Percentiles rank a stretch among this genome's conserved stretches.
Conservation (phyloP, 805 yeast genomes). For the Millerozyma acaciae region DNA sequence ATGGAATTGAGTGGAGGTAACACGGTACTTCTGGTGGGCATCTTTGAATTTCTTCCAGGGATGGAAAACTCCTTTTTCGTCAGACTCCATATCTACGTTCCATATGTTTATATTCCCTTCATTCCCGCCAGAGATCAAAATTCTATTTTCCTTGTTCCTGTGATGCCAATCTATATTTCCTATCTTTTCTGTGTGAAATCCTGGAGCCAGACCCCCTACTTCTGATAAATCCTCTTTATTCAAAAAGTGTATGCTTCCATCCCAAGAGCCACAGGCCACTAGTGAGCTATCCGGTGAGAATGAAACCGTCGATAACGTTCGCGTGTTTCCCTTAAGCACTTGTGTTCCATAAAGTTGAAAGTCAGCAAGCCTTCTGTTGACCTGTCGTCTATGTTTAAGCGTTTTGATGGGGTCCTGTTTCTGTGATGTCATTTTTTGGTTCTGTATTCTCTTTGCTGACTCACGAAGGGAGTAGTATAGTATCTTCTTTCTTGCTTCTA, state of each 20-base stretch:
- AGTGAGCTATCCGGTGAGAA: conserved; percentile 34
- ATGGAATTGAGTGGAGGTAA: conserved; percentile 60
- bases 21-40: conserved; percentile 46
- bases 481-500: conserved; percentile 48
- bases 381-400: conserved; percentile 44
- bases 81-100: conserved; percentile 11
- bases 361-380: conserved; percentile 28
- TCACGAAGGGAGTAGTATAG: conserved; percentile 47
- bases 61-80: conserved; percentile 5
- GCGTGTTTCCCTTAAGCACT: conserved; percentile 48
- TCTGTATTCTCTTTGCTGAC: conserved; percentile 40
- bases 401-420: conserved; percentile 36
- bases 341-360: conserved; percentile 63
- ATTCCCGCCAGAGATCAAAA: conserved; percentile 33
- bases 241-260: conserved; percentile 61
- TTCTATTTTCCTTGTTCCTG: conserved; percentile 4
- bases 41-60: conserved; percentile 6
- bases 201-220: conserved; percentile 23
- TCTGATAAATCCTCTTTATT: conserved; percentile 34
- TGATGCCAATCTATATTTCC: conserved; percentile 69
- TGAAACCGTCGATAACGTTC: conserved; percentile 64
- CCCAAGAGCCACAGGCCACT: conserved; percentile 79
- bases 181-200: conserved; percentile 59
- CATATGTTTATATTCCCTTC: conserved; percentile 36
- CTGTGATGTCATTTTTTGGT: conserved; percentile 20